Evolutionary conservation across 1,139 yeast species (phyloP).

Genomic region (Candida smagusa): DNA sequence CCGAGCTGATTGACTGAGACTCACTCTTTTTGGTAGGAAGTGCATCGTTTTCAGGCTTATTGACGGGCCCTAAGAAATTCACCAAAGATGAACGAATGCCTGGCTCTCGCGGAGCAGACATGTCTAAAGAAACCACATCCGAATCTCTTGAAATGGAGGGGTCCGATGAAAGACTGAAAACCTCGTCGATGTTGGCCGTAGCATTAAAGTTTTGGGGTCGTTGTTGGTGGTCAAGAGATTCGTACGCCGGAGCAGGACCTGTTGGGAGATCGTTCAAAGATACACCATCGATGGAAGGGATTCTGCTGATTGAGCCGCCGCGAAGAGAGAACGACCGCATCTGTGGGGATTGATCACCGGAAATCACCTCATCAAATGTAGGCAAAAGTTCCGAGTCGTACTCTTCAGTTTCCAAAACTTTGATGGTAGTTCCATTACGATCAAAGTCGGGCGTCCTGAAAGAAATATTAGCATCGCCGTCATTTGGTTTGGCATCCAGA

Average conservation of each 20-base stretch:
- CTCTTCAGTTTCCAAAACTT: conserved; percentile 20
- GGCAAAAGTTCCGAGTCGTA: conserved; percentile 40
- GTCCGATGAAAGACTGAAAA: conserved; percentile 6
- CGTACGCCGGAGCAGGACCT: conserved; percentile 40
- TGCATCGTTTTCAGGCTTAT: too few species aligned
- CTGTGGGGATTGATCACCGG: conserved; percentile 26
- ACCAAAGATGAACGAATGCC: too few species aligned
- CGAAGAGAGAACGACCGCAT: conserved; percentile 33
- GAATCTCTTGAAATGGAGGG: too few species aligned
- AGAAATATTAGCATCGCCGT: conserved; percentile 10
- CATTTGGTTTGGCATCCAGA: conserved; percentile 1
- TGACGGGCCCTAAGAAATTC: too few species aligned
- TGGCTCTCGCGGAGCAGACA: too few species aligned
- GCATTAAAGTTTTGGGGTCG: not conserved
- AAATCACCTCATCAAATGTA: conserved; percentile 56
- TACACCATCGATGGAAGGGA: conserved; percentile 25
- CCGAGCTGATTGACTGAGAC: too few species aligned
- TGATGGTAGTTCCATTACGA: conserved; percentile 39
- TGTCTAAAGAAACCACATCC: too few species aligned
- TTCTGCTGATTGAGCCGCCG: conserved; percentile 35
- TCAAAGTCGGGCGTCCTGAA: conserved; percentile 38
- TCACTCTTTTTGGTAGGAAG: too few species aligned
- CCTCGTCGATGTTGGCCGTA: conserved; percentile 12
- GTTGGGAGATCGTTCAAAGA: conserved; percentile 13
- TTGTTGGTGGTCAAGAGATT: conserved; percentile 9